A percentile compares a stretch with the other conserved stretches of the same genome.
Evolutionary conservation across 257 asterid species (phyloP).

Genomic region (Solanum acaule): DNA sequence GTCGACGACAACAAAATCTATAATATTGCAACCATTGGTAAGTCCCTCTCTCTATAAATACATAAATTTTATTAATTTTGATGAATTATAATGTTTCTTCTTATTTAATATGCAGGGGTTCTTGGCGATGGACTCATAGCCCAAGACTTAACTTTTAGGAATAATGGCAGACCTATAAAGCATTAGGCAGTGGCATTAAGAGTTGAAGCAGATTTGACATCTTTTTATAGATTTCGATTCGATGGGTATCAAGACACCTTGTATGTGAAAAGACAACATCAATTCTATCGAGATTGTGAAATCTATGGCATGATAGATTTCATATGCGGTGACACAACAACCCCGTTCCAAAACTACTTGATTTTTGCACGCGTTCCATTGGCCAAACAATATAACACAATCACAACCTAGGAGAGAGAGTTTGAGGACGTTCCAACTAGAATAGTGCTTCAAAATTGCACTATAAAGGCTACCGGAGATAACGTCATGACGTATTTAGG

Average conservation of each 20-base stretch:
- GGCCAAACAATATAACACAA: neutral
- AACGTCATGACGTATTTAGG: neutral
- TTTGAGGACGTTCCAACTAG: neutral
- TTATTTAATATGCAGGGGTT: neutral
- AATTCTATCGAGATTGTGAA: conserved; percentile 1
- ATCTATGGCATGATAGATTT: neutral
- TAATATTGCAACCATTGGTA: neutral
- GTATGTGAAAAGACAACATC: neutral
- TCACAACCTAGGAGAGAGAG: neutral
- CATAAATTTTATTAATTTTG: neutral
- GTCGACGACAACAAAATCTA: neutral
- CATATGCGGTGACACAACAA: neutral
- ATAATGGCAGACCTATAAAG: neutral
- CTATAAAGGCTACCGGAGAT: neutral
- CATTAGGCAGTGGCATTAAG: neutral
- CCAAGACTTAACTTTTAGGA: neutral
- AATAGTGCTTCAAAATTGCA: neutral
- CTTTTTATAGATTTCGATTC: conserved; percentile 1
- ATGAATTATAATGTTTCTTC: neutral
- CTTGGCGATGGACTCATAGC: neutral
- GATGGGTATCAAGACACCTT: conserved; percentile 11
- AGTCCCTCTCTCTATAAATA: neutral
- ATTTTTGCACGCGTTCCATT: neutral
- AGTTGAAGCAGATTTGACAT: neutral
- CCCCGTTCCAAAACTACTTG: neutral